Evolutionary conservation across 805 yeast species (phyloP).

Genomic region (Lachancea dasiensis): DNA sequence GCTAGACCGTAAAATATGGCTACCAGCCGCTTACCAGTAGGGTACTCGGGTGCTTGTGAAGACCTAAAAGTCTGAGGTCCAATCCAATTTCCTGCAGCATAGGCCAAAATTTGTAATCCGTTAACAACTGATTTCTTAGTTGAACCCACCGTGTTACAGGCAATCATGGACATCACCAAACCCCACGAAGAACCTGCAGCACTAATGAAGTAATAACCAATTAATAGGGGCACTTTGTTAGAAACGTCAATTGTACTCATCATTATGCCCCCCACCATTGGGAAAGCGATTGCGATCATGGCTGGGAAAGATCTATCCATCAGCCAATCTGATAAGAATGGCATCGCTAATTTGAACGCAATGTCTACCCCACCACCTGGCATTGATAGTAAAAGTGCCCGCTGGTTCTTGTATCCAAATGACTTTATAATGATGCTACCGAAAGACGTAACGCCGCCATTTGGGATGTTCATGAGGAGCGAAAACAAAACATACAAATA

Average conservation of each 20-base stretch:
- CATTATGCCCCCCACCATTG: not conserved
- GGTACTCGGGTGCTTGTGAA: conserved; percentile 40
- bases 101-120: conserved; percentile 34
- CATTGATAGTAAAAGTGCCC: conserved; percentile 37
- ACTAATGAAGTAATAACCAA: not conserved
- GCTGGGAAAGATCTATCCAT: not conserved
- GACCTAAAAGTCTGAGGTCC: conserved; percentile 49
- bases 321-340: not conserved
- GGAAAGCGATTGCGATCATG: not conserved
- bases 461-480: conserved; percentile 37
- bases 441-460: conserved; percentile 47
- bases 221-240: not conserved
- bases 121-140: not conserved
- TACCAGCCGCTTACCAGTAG: conserved; percentile 37
- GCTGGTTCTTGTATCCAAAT: conserved; percentile 35
- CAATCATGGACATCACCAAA: not conserved
- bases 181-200: not conserved
- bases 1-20: conserved; percentile 33
- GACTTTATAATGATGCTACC: conserved; percentile 37
- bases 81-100: conserved; percentile 48
- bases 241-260: not conserved
- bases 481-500: conserved; percentile 39
- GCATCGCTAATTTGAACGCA: not conserved
- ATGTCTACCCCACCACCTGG: too few relatives aligned
- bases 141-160: conserved; percentile 2